Base-by-base conservation (phyloP, 2,329 filamentous ascomycete species). In the Tolypocladium tropicale region DNA sequence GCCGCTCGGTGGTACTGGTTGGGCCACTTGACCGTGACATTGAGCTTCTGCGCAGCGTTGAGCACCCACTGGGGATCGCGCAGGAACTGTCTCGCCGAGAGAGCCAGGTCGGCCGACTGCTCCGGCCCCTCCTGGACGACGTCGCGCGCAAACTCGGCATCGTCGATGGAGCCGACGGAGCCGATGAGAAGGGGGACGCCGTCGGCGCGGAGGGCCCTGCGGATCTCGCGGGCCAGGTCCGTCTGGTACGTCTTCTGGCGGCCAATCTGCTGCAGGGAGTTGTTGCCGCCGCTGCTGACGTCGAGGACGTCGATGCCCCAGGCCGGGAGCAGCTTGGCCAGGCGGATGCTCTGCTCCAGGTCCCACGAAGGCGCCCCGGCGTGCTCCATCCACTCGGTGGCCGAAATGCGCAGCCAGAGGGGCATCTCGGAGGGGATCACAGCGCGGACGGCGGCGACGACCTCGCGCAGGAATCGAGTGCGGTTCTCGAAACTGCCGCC, bases 241-340 rank as follows among this genome's bases (percentile, higher is more conserved):
- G 85, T 79, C 74, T 95, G 91, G 76, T 89, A 93, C 1, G 85
- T 83, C 56, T 83, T 80, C 49, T 81, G 79, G 14, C 78, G 64
- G 23, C 80, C 70, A 60, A 90, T 82, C 67, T 83, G 75, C 66
- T 88, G 84, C 49, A 71, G 68, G 37, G 76, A 70, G 67, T 84
- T 80, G 67, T 89, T 88, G 41, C 89, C 92, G 36, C 85, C 90
- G 1, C 84, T 85, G 63, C 85, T 90, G 56, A 95, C 83, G 68
- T 96, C 92, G 33, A 96, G 78, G 18, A 95, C 75, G 68, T 96
- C 92, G 48, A 96, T 80, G 33, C 92, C 92, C 14, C 79, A 76
- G 0, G 79, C 81, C 0, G 89, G 87, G 1, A 96, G 79, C 11
- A 86, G 74, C 66, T 81, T 79, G 16, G 89, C 88, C 3, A 94